Conservation (phyloP, 2,329 filamentous ascomycete genomes). For the Microsporum ferrugineum region DNA sequence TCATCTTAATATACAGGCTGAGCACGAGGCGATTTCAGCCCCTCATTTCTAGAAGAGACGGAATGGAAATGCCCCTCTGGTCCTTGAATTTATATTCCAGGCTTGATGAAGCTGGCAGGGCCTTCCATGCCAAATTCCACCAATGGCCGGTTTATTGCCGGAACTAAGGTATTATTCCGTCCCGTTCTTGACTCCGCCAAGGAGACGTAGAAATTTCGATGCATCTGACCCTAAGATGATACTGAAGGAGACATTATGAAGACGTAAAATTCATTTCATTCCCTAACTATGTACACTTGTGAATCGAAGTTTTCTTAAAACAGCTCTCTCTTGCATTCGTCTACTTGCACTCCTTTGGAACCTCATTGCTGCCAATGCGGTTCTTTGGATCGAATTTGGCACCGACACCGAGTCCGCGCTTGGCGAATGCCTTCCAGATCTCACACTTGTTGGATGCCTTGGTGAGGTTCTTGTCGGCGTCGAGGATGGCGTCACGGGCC, state of each 20-base stretch:
- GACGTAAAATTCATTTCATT: slow-evolving; percentile 1
- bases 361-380: neutral
- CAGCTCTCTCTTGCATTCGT: neutral
- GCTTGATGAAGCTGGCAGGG: neutral
- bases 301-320: neutral
- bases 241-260: neutral
- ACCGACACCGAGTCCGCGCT: slow-evolving; percentile 9
- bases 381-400: neutral
- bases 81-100: too few species aligned
- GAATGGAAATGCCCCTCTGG: neutral
- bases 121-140: neutral
- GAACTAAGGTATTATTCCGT: neutral
- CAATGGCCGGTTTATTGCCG: neutral
- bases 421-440: slow-evolving; percentile 12
- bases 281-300: neutral
- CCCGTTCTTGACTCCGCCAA: neutral
- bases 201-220: neutral
- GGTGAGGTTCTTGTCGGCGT: slow-evolving; percentile 12
- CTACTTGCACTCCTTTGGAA: neutral
- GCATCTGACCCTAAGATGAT: neutral
- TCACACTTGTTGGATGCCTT: slow-evolving; percentile 10
- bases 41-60: neutral
- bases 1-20: neutral
- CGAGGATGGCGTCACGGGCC: slow-evolving; percentile 12
- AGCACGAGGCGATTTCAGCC: neutral